phyloP scores from a whole-genome alignment of 1,284 basidiomycete species.

The Leccinum idahoense region DNA sequence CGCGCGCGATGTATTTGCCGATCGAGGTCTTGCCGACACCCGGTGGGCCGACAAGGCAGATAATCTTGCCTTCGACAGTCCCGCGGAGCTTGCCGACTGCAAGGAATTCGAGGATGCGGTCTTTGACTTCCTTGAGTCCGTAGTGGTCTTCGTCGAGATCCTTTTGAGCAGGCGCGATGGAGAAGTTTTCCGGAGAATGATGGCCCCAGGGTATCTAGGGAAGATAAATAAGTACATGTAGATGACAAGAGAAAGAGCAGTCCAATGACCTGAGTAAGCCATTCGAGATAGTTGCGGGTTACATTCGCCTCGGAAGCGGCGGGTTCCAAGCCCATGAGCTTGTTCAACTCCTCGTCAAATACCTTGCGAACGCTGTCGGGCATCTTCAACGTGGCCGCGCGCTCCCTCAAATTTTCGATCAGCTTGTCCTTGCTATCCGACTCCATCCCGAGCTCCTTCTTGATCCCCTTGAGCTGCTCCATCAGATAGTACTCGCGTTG shows the following conservation, averaged over 20 bases:
- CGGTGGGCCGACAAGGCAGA: slow-evolving; percentile 94
- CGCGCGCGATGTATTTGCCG: slow-evolving; percentile 90
- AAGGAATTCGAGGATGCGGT: slow-evolving; percentile 96
- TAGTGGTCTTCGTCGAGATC: slow-evolving; percentile 98
- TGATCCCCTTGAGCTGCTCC: slow-evolving; percentile 99
- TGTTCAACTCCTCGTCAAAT: slow-evolving; percentile 95
- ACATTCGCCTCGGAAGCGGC: slow-evolving; percentile 93
- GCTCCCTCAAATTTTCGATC: slow-evolving; percentile 93
- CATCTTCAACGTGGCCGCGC: slow-evolving; percentile 86
- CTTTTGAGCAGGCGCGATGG: slow-evolving; percentile 76
- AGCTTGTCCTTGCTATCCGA: slow-evolving; percentile 97
- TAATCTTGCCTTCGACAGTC: slow-evolving; percentile 97
- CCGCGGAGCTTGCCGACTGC: slow-evolving; percentile 96
- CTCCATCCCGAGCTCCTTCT: slow-evolving; percentile 98
- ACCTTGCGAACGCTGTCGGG: slow-evolving; percentile 90
- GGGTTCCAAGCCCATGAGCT: slow-evolving; percentile 88
- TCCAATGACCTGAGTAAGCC: slow-evolving; percentile 77
- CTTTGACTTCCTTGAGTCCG: slow-evolving; percentile 93
- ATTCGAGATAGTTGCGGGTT: slow-evolving; percentile 94
- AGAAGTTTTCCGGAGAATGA: slow-evolving; percentile 92
- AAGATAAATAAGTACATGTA: slow-evolving; percentile 2
- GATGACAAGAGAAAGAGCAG: not conserved
- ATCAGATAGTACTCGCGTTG: slow-evolving; percentile 97
- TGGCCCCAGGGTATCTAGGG: slow-evolving; percentile 90
- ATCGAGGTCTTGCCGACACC: slow-evolving; percentile 96